Evolutionary conservation across 495 filamentous ascomycete species (phyloP), one percentile per base, ranked within the genome.

Genomic region (Talaromyces stipitatus): DNA sequence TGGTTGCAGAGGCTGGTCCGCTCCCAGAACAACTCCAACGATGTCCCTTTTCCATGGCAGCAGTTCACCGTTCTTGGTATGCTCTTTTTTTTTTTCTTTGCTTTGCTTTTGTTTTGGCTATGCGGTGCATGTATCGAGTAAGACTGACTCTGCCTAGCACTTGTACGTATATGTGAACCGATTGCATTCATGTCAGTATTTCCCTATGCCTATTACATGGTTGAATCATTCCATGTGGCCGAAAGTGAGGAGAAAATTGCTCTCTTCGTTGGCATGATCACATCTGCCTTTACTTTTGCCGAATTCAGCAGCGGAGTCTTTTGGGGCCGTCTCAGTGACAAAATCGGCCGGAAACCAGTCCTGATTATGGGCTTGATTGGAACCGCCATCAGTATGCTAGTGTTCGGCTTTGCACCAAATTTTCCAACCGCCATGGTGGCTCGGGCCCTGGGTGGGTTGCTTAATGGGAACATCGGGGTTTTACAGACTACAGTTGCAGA

Each of bases 101-200:
- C n/a, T n/a, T n/a, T n/a, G n/a, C n/a, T n/a, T n/a, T n/a, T n/a
- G n/a, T n/a, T n/a, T n/a, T n/a, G n/a, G n/a, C n/a, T n/a, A n/a
- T n/a, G n/a, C n/a, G n/a, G n/a, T n/a, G n/a, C n/a, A n/a, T n/a
- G n/a, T n/a, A n/a, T n/a, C n/a, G n/a, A n/a, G n/a, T n/a, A n/a
- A 58, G 20, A 52, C 48, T 52, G 45, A 50, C 45, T 12, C 26
- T 5, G 1, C 50, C 63, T 61, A 97, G 94, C 92, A 30, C 71
- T 96, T 60, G 95, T 90, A 67, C 85, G 94, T 62, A 95, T 99
- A 71, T 96, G 90, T 78, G 94, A 99, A 71, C 94, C 94, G 47
- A 96, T 99, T 69, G 95, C 94, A 9, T 97, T 99, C 79, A 97
- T 96, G 88, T 96, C 91, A 51, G 96, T 99, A 62, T 97, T 99